Evolutionary conservation across 1,139 yeast species (phyloP), one percentile per base, ranked within the genome.

Genomic region (Pichia sp.): DNA sequence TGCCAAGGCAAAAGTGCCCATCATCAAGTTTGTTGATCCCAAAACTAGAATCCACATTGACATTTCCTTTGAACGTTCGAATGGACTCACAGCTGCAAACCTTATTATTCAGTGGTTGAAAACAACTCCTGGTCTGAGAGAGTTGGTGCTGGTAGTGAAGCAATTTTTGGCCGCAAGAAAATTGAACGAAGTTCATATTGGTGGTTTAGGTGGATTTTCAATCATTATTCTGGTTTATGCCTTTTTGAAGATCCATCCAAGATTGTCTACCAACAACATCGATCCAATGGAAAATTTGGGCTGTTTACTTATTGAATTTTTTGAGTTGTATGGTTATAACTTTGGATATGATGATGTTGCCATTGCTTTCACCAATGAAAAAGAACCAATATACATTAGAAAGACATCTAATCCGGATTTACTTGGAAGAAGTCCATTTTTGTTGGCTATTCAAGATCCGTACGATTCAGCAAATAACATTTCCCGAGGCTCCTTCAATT

Each of bases 161-260:
- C 97, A 88, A 58, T 92, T 90, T 57, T 69, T 94, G 46, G 72
- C 90, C 37, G 79, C 88, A 3, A 71, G 97, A 55, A 78, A 75
- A 51, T 68, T 92, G 49, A 90, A 92, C 58, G 85, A 87, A 56
- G 98, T 92, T n/a, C 95, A 85, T 58, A 82, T 83, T 27, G 99
- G 99, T 47, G 98, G 98, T 0, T 68, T 94, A 26, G 98, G 99
- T 32, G 98, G 98, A 0, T 92, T 85, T 60, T 81, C 97, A 7
- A 86, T 90, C 28, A 87, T 90, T 38, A 88, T 96, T 55, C 64
- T 92, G 58, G 88, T 87, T 35, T 84, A 84, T 57, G 84, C 95
- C 33, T 90, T 92, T 59, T 65, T 94, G 51, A 74, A 71, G 52
- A 66, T 85, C 47, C 98, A 92, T 62, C 97, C 97, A 10, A 72